A percentile compares a stretch with the other conserved stretches of the same genome.
Conservation (phyloP, 2,329 filamentous ascomycete genomes). For the Scedosporium dehoogii region DNA sequence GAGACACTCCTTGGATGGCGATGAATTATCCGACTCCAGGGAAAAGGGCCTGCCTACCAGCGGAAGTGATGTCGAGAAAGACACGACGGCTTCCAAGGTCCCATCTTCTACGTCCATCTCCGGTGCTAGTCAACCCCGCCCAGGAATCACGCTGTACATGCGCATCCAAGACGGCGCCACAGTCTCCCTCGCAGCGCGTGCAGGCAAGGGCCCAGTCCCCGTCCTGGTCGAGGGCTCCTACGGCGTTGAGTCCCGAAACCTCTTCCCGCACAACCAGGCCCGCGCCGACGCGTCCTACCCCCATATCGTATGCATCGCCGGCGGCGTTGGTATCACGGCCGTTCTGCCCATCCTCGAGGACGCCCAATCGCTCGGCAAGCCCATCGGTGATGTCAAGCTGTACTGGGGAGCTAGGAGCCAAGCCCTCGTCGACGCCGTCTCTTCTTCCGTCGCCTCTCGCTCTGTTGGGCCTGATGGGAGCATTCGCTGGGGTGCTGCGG, state of each 20-base stretch:
- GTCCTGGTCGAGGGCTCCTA: conserved; percentile 20
- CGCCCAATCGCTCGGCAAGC: conserved; percentile 12
- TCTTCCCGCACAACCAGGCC: background rate
- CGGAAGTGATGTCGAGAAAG: background rate
- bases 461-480: conserved; percentile 5
- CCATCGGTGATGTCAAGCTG: conserved; percentile 17
- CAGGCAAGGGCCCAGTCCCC: conserved; percentile 10
- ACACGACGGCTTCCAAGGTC: background rate
- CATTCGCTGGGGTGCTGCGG: conserved; percentile 16
- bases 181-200: conserved; percentile 11
- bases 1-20: background rate
- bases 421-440: conserved; percentile 16
- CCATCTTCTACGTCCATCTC: background rate
- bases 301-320: conserved; percentile 19
- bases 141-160: conserved; percentile 19
- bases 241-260: conserved; percentile 5
- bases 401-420: conserved; percentile 19
- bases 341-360: conserved; percentile 16
- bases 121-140: background rate
- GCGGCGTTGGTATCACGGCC: conserved; percentile 21
- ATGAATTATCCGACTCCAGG: background rate
- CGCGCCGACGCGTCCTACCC: conserved; percentile 6
- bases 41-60: background rate
- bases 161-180: conserved; percentile 16
- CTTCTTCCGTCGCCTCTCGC: background rate